Evolutionary conservation across 1,284 basidiomycete species (phyloP), one percentile per base, ranked within the genome.

Genomic region (Cystobasidium sp.): DNA sequence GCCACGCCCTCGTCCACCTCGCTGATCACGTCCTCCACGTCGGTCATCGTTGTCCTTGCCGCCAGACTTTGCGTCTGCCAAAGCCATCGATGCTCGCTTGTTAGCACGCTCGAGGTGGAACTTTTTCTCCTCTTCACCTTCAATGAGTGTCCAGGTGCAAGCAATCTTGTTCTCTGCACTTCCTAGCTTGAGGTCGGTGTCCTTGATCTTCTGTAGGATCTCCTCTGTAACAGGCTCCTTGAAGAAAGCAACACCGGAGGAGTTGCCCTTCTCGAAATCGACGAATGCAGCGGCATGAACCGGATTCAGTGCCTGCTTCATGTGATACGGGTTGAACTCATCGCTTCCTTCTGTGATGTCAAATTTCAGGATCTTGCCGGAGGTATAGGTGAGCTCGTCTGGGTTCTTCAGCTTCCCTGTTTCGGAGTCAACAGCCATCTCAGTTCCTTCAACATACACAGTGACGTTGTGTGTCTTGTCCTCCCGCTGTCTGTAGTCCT

Each of bases 311-410:
- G 68, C 62, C 14, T 68, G 44, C 77, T 80, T 80, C 77, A 80
- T 65, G 47, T 70, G 46, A 22, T 49, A 58, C 18, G 76, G 75
- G 63, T 79, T 75, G 53, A 78, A 76, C 0, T 67, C 63, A 9
- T 71, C 68, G 14, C 77, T 73, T 31, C 58, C 79, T 12, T 79
- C 20, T 7, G 70, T 81, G 62, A 80, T 80, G 10, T 76, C 80
- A 79, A 93, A 93, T 80, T 88, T 88, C 76, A 96, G 83, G 0
- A 91, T 89, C 9, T 90, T 89, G 18, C 89, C 88, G 78, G 87
- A 87, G 22, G 90, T 89, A 75, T 84, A 85, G 62, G 81, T 79
- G 71, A 94, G 85, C 53, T 91, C 88, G 62, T 88, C 89, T 47
- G 86, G 84, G 75, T 89, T 89, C 74, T 94, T 86, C 44, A 83